These are phyloP conservation scores for Chondrostereum purpureum DNA, from an alignment of 1,284 basidiomycete species.

Conservation along the genomic window DNA sequence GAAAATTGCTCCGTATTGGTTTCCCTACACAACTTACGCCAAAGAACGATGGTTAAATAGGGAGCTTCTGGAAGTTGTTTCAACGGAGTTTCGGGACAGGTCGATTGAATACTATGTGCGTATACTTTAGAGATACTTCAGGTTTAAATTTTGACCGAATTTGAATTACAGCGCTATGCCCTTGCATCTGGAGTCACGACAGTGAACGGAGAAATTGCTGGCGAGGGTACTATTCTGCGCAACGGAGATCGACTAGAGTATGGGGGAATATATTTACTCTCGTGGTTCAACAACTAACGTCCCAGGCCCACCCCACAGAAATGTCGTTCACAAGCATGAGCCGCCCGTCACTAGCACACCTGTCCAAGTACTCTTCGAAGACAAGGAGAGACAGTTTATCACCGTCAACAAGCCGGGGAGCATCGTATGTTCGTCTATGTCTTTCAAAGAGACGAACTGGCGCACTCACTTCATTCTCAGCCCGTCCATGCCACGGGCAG, in stretches of 20 bases:
- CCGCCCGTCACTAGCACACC: constrained; percentile 89
- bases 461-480: constrained; percentile 37
- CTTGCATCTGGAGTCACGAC: constrained; percentile 90
- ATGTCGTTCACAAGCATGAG: constrained; percentile 93
- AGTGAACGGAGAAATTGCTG: constrained; percentile 82
- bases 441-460: constrained; percentile 8
- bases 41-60: constrained; percentile 87
- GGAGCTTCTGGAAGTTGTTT: constrained; percentile 80
- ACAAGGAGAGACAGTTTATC: constrained; percentile 76
- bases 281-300: constrained; percentile 6
- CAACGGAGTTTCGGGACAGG: constrained; percentile 85
- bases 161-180: constrained; percentile 65
- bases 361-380: constrained; percentile 74
- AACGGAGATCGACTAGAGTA: constrained; percentile 91
- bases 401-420: constrained; percentile 95
- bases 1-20: constrained; percentile 75
- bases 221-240: constrained; percentile 72
- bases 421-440: constrained; percentile 59
- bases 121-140: constrained; percentile 16
- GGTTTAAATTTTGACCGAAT: constrained; percentile 8
- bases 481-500: constrained; percentile 87
- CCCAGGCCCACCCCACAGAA: constrained; percentile 58
- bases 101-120: constrained; percentile 90
- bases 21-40: constrained; percentile 84
- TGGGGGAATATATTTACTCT: constrained; percentile 24